These are phyloP conservation scores for Theileria orientalis DNA, from an alignment of 169 alveolate species.

Conservation along the genomic window DNA sequence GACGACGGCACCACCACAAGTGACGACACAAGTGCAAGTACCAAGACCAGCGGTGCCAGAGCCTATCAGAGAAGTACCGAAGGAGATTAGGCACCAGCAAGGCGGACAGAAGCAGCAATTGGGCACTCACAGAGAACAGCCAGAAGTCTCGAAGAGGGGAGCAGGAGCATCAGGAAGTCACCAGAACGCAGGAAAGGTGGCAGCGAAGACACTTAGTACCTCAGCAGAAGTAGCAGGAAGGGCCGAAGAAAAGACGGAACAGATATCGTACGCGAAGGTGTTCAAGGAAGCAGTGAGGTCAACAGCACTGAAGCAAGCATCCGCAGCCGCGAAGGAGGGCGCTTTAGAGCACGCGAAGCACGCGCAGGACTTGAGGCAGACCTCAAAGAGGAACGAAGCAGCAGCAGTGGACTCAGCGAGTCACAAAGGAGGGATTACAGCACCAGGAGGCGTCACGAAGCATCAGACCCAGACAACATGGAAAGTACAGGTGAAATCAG, in stretches of 20 bases:
- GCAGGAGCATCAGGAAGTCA: neutral
- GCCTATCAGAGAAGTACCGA: neutral
- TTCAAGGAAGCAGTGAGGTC: conserved; percentile 2
- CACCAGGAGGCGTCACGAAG: too few relatives aligned
- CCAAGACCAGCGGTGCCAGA: neutral
- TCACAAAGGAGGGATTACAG: too few relatives aligned
- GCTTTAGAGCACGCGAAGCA: neutral
- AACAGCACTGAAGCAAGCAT: neutral
- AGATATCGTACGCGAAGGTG: conserved; percentile 18
- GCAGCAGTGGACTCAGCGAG: too few relatives aligned
- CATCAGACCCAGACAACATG: too few relatives aligned
- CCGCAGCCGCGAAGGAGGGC: too few relatives aligned
- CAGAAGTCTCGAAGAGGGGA: neutral
- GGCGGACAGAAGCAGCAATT: neutral
- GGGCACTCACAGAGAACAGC: neutral
- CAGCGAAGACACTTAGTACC: neutral
- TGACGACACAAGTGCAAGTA: neutral
- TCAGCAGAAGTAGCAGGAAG: neutral
- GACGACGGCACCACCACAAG: neutral
- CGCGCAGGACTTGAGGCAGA: too few relatives aligned
- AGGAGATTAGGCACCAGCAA: neutral
- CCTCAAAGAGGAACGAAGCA: too few relatives aligned
- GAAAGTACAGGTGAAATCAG: too few relatives aligned
- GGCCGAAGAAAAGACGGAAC: conserved; percentile 2
- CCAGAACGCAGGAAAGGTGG: neutral